Percentiles rank a stretch among this genome's conserved stretches.
Conservation (phyloP, 2,329 filamentous ascomycete species). For the Fusarium oligoseptatum region DNA sequence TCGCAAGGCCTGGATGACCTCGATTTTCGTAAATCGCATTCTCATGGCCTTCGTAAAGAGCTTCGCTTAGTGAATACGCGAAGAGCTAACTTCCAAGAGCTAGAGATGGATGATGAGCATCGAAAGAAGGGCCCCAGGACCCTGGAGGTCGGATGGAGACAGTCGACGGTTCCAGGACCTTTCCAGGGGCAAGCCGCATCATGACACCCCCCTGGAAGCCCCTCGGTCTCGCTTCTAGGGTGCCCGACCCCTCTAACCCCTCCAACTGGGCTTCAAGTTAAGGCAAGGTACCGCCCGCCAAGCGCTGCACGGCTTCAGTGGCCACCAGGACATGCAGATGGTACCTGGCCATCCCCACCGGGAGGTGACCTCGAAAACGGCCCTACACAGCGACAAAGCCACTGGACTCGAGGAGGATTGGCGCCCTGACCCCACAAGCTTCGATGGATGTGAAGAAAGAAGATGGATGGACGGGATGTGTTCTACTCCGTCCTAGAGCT, state of each 20-base stretch:
- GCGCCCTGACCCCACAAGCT: slow-evolving; percentile 40
- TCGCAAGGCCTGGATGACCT: neutral
- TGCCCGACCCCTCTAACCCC: slow-evolving; percentile 1
- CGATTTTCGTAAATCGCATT: slow-evolving; percentile 16
- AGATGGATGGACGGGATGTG: neutral
- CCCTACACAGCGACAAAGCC: slow-evolving; percentile 34
- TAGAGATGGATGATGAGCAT: slow-evolving; percentile 10
- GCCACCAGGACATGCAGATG: slow-evolving; percentile 26
- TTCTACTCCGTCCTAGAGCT: neutral
- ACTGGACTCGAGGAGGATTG: slow-evolving; percentile 28
- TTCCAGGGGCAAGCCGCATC: slow-evolving; percentile 18
- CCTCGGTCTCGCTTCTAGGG: slow-evolving; percentile 6
- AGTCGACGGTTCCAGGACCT: neutral
- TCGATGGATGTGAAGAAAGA: slow-evolving; percentile 22
- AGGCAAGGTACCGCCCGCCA: slow-evolving; percentile 35
- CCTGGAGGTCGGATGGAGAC: slow-evolving; percentile 15
- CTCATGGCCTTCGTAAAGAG: slow-evolving; percentile 1
- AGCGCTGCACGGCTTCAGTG: slow-evolving; percentile 13
- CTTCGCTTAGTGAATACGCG: slow-evolving; percentile 24
- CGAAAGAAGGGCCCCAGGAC: slow-evolving; percentile 4
- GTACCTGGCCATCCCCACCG: slow-evolving; percentile 31
- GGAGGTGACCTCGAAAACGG: slow-evolving; percentile 31
- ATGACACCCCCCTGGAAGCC: slow-evolving; percentile 7
- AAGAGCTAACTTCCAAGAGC: slow-evolving; percentile 1
- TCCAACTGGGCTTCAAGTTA: slow-evolving; percentile 21